phyloP scores from a whole-genome alignment of 805 yeast species.

The Yarrowia sp. region DNA sequence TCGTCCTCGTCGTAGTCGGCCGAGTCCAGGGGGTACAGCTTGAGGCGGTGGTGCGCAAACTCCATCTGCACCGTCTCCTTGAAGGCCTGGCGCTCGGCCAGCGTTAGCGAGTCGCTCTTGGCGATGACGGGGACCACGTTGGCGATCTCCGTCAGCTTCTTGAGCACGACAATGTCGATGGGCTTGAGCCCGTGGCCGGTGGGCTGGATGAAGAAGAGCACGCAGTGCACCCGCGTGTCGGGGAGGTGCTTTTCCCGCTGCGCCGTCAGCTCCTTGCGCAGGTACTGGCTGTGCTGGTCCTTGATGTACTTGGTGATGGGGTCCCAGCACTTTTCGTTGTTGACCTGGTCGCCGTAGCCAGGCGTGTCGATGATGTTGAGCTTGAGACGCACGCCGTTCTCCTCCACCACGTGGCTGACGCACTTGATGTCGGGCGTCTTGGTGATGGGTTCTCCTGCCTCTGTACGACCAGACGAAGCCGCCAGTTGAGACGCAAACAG shows the following conservation, averaged over 20 bases:
- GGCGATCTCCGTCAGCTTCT: conserved; percentile 81
- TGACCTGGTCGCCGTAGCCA: conserved; percentile 95
- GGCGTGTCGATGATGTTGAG: conserved; percentile 94
- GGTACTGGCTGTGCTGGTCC: conserved; percentile 88
- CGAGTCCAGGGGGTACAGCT: conserved; percentile 70
- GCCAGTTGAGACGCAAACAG: conserved; percentile 80
- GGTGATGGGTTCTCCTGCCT: conserved; percentile 67
- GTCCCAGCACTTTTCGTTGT: conserved; percentile 95
- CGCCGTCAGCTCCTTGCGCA: conserved; percentile 92
- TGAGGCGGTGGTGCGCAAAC: conserved; percentile 63
- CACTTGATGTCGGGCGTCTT: conserved; percentile 77
- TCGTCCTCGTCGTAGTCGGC: conserved; percentile 48
- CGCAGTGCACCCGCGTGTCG: conserved; percentile 92
- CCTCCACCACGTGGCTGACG: conserved; percentile 54
- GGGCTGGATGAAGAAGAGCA: conserved; percentile 87
- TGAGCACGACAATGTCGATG: conserved; percentile 78
- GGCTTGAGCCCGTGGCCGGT: conserved; percentile 80
- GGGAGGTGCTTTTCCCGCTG: conserved; percentile 78
- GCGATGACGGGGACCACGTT: conserved; percentile 96
- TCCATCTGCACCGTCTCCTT: conserved; percentile 74
- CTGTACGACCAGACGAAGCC: conserved; percentile 68
- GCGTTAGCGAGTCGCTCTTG: conserved; percentile 84
- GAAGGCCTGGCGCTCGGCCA: conserved; percentile 76
- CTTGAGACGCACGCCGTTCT: conserved; percentile 82
- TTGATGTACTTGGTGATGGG: conserved; percentile 91